Conservation (phyloP, 225 moss, liverwort and hornwort genomes). For the Asterella californica region DNA sequence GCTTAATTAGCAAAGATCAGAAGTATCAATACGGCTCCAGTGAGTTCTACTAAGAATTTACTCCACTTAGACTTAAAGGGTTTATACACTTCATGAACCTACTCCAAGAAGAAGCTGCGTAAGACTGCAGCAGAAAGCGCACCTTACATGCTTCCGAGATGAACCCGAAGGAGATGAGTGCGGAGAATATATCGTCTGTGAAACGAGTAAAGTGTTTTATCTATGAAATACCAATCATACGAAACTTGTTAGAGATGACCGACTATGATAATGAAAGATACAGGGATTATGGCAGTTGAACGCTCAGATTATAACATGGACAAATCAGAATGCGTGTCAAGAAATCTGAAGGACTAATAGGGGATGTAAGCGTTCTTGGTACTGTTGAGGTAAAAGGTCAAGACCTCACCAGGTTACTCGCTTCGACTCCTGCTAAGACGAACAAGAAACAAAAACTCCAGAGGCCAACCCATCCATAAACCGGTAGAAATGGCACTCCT, state of each 20-base stretch:
- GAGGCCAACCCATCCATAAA: constrained; percentile 80
- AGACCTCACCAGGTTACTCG: constrained; percentile 54
- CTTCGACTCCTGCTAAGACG: constrained; percentile 53
- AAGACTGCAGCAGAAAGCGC: constrained; percentile 15
- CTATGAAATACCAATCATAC: constrained; percentile 15
- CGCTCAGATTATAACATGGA: background rate
- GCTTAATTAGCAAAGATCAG: background rate
- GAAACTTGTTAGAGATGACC: background rate
- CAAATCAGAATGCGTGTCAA: background rate
- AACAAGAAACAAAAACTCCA: constrained; percentile 65
- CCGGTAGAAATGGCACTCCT: constrained; percentile 62
- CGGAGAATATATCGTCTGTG: constrained; percentile 69
- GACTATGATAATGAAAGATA: background rate
- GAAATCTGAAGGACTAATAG: background rate
- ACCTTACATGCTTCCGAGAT: constrained; percentile 80
- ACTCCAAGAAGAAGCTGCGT: background rate
- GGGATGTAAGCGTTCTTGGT: background rate
- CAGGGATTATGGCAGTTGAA: background rate
- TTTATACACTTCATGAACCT: no score
- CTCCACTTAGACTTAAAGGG: background rate
- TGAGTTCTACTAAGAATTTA: background rate
- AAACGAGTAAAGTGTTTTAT: constrained; percentile 65
- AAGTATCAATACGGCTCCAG: background rate
- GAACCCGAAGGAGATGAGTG: constrained; percentile 72
- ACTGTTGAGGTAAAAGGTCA: background rate